Base-by-base conservation (phyloP, 1,139 yeast genomes). In the Geotrichum australiense region DNA sequence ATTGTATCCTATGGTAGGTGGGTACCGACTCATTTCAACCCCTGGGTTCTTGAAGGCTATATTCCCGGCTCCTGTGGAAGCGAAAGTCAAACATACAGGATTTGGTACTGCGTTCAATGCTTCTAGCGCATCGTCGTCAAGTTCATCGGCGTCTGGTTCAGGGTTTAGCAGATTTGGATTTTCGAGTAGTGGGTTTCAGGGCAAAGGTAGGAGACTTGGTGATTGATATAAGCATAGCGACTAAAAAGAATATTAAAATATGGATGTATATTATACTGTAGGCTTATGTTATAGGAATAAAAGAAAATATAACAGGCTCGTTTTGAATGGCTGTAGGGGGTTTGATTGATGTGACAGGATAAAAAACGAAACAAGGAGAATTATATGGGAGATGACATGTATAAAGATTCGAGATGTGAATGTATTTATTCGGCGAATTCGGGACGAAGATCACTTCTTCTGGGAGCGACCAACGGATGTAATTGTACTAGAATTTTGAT, bases 381-480 rank as follows among this genome's bases (percentile, higher is more conserved):
- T 31, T 12, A 22, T 21, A 2, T 14, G 26, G 11, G 12, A 26
- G 30, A 27, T 27, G 30, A 25, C 5, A 15, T 27, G 14, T 15
- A 37, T 32, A 12, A 21, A 25, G 28, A 11, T 3, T 12, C 2
- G 26, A 12, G 15, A 10, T 14, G n/a, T 10, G 21, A 16, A 23
- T 18, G 26, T 33, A 12, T 42, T 48, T 50, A 56, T 41, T 64
- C 70, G 5, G 70, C 68, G 47, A 53, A 67, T 53, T 80, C 86
- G 5, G 83, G 85, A 59, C 87, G 73, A 57, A 80, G 65, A 53
- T 80, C 85, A 4, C 82, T 72, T 52, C 87, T 69, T 56, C 74
- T 74, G 19, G 89, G 89, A 15, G 74, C 78, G 47, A 79, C 86
- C 56, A 81, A 68, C 7, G 91, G 89, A 61, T 81, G 89, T 49